Evolutionary conservation across 2,329 filamentous ascomycete genomes (phyloP).

Genomic region (Fonsecaea erecta): DNA sequence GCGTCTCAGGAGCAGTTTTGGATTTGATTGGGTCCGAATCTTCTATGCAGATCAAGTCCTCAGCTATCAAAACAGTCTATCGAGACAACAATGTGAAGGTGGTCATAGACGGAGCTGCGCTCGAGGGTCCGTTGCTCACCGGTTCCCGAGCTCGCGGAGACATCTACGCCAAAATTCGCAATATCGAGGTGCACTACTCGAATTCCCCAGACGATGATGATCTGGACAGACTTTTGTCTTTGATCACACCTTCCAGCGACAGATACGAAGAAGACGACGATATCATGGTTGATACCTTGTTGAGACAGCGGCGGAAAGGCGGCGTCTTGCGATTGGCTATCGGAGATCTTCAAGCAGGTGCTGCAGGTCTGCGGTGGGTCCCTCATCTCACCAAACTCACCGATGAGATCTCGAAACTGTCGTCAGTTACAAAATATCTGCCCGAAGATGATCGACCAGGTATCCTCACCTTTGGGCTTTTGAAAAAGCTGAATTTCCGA

Average conservation of each 20-base stretch:
- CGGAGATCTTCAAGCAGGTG: slow-evolving; percentile 64
- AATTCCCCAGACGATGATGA: slow-evolving; percentile 76
- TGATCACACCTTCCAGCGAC: slow-evolving; percentile 90
- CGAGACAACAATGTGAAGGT: slow-evolving; percentile 73
- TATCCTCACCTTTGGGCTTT: slow-evolving; percentile 71
- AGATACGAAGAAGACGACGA: slow-evolving; percentile 90
- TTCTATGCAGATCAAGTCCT: slow-evolving; percentile 74
- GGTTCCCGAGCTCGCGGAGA: slow-evolving; percentile 59
- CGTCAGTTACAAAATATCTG: slow-evolving; percentile 89
- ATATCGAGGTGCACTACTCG: slow-evolving; percentile 74
- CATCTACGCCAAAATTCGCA: slow-evolving; percentile 65
- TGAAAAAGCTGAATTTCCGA: slow-evolving; percentile 66
- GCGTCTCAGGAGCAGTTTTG: slow-evolving; percentile 76
- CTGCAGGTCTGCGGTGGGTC: slow-evolving; percentile 69
- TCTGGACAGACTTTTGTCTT: slow-evolving; percentile 76
- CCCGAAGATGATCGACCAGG: slow-evolving; percentile 95
- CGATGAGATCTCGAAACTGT: slow-evolving; percentile 79
- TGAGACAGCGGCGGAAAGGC: slow-evolving; percentile 84
- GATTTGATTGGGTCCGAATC: slow-evolving; percentile 79
- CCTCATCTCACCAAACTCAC: slow-evolving; percentile 71
- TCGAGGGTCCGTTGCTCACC: slow-evolving; percentile 66
- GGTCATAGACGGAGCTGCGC: slow-evolving; percentile 73
- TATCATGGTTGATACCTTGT: slow-evolving; percentile 88
- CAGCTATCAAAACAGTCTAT: slow-evolving; percentile 78
- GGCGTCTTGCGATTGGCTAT: slow-evolving; percentile 75